phyloP scores from a whole-genome alignment of 306 rosid genomes.

The Vigna radiata region DNA sequence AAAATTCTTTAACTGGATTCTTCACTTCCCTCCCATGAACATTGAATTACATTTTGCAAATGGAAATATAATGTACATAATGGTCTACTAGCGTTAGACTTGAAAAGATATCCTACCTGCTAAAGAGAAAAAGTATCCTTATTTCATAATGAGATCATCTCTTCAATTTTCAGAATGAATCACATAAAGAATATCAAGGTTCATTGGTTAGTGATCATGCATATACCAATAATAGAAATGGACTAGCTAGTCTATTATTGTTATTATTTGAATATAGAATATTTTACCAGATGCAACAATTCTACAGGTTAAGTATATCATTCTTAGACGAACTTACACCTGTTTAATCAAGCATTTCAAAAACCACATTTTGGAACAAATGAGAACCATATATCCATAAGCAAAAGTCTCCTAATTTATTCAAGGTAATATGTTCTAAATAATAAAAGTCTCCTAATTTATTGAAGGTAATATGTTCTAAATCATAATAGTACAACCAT shows the following conservation, averaged over 20 bases:
- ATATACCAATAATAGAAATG: background rate
- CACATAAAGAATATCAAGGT: background rate
- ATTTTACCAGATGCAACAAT: constrained; percentile 18
- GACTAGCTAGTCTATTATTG: background rate
- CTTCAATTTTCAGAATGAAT: constrained; percentile 37
- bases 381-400: constrained; percentile 1
- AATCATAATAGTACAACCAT: constrained; percentile 8
- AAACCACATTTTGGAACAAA: background rate
- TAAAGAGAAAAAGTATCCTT: too few relatives aligned
- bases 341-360: constrained; percentile 9
- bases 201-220: background rate
- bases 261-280: background rate
- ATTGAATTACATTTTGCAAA: too few relatives aligned
- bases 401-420: background rate
- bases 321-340: background rate
- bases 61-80: too few relatives aligned
- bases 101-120: too few relatives aligned
- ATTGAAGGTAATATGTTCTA: background rate
- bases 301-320: background rate
- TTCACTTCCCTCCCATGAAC: too few relatives aligned
- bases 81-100: too few relatives aligned
- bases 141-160: background rate
- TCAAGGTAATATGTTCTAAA: background rate
- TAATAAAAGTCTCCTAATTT: too few relatives aligned
- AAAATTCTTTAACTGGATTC: too few relatives aligned